Base-by-base conservation (phyloP, 1,284 basidiomycete species). In the Neotropicomus parvogracilis region DNA sequence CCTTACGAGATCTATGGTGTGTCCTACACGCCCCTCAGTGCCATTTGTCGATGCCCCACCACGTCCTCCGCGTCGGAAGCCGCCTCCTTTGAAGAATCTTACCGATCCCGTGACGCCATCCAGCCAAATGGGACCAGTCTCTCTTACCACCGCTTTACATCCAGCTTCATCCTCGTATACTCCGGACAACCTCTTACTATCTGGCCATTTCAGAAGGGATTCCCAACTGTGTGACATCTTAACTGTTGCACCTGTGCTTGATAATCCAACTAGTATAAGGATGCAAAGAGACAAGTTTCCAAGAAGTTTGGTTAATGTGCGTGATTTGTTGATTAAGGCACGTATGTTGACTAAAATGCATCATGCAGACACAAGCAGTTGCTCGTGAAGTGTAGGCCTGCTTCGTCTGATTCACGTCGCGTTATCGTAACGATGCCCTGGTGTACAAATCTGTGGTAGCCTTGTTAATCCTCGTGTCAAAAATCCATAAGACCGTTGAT, bases 401-500 rank as follows among this genome's bases (percentile, higher is more conserved):
- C 19, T 41, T 31, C 19, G 28, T 7, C 28, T 32, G 16, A 16
- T n/a, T 44, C 33, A 37, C 21, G 26, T 40, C 33, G 27, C 36
- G 12, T 28, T 1, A n/a, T n/a, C 6, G 33, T 39, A 14, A 29
- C 10, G 10, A 36, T 19, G 17, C 7, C 36, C 20, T 28, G n/a
- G 26, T 37, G 20, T 35, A 26, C 40, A 14, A 43, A 44, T 32
- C 19, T 20, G 38, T 31, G 14, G 33, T 38, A 29, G 47, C 55
- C 50, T 44, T 50, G 46, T 70, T 59, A 16, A 80, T 64, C 38
- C 70, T 69, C 42, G 59, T 55, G 12, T 81, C 6, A 80, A 70
- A 59, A 82, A 84, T 1, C 80, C 82, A 45, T 81, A 83, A 56
- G 69, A 71, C 80, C 83, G 50, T 44, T 24, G 4, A 33, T 49